Evolutionary conservation across 352 stramenopile species (phyloP), one percentile per base, ranked within the genome.

Genomic region (Elongisporangium undulatum): DNA sequence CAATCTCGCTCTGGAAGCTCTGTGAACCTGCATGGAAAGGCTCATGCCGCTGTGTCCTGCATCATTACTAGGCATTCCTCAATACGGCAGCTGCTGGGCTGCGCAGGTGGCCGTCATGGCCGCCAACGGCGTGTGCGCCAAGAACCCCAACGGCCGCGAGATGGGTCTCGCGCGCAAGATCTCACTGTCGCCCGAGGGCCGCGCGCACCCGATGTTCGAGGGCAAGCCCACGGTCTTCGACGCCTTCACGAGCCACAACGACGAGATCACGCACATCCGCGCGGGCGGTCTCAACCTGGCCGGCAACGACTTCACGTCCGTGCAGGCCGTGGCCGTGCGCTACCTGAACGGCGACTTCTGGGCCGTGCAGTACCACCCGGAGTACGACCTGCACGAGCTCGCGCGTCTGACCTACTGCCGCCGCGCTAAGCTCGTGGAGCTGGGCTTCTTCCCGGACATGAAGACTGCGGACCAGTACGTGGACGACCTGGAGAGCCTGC

Each of bases 331-430:
- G 16, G 80, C 77, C n/a, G 71, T 94, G 53, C 74, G 77, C 22
- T 62, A 94, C 69, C 71, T 87, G 51, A 90, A 90, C 64, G 84
- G 85, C 45, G 82, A 94, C 19, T 94, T 94, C 52, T 94, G 85
- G 85, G 79, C 64, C 49, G 73, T 94, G n/a, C 85, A 94, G 56
- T 94, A 94, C 58, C 85, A 94, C 55, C 82, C 82, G 3, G 84
- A 94, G 68, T 94, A 94, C 68, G 79, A 94, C 57, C 62, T 94
- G 23, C 82, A 91, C 59, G 84, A 94, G 62, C 75, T 94, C 22
- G 84, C 82, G 23, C 77, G 82, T 1, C 65, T 94, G 50, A 90
- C 74, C 48, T 82, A 90, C 70, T 90, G 80, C 53, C 80, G 80
- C 24, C 74, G 81, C 52, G 71, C 74, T 48, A 86, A 86, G 48